Percentiles rank a stretch among this genome's conserved stretches.
phyloP scores from a whole-genome alignment of 805 yeast species.

The Nakazawaea anatomiae region DNA sequence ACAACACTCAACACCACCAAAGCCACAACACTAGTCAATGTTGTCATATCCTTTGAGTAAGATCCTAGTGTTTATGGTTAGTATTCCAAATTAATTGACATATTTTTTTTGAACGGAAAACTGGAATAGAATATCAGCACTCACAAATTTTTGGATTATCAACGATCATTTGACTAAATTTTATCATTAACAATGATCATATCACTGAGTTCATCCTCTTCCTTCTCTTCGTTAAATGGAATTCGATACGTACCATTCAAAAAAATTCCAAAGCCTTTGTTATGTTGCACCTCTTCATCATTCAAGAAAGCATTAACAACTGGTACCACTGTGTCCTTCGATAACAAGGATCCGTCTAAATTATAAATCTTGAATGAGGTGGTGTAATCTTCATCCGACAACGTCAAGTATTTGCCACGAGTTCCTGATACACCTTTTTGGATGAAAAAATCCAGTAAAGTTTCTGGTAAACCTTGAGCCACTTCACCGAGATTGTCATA shows the following conservation, averaged over 20 bases:
- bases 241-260: constrained; percentile 7
- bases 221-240: background rate
- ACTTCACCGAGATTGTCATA: constrained; percentile 37
- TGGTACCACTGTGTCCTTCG: constrained; percentile 7
- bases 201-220: background rate
- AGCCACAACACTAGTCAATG: too few species aligned
- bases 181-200: too few species aligned
- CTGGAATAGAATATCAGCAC: too few species aligned
- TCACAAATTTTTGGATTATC: too few species aligned
- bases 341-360: constrained; percentile 32
- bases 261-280: constrained; percentile 2
- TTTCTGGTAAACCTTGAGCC: constrained; percentile 37
- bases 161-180: too few species aligned
- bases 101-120: too few species aligned
- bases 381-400: constrained; percentile 36
- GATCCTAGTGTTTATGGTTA: too few species aligned
- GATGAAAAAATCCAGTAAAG: constrained; percentile 37
- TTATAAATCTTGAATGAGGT: constrained; percentile 37
- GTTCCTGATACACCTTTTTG: constrained; percentile 40
- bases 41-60: too few species aligned
- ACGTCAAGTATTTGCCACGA: constrained; percentile 43
- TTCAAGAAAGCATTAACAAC: background rate
- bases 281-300: background rate
- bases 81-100: too few species aligned
- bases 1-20: too few species aligned